Conservation (phyloP, 139 green algal species). For the Chlamydomonas applanata region DNA sequence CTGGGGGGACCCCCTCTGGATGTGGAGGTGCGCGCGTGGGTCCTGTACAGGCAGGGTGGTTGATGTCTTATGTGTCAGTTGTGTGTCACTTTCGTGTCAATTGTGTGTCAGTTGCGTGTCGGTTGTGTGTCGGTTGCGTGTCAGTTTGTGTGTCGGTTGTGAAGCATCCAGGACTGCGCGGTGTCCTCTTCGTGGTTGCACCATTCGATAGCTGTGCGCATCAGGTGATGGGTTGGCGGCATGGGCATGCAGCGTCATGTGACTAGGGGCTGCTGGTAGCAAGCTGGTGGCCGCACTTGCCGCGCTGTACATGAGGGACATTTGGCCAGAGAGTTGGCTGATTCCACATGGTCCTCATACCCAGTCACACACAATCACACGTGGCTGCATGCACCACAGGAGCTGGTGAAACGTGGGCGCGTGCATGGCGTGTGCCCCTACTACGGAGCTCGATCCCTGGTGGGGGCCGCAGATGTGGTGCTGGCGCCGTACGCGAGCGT, state of each 20-base stretch:
- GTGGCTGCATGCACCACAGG: too few relatives aligned
- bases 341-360: background rate
- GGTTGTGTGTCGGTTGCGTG: too few relatives aligned
- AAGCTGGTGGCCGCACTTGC: too few relatives aligned
- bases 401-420: slow-evolving; percentile 65
- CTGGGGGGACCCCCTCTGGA: slow-evolving; percentile 72
- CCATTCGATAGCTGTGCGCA: background rate
- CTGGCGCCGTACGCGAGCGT: slow-evolving; percentile 79
- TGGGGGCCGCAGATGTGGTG: slow-evolving; percentile 81
- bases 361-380: background rate
- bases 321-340: background rate
- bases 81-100: too few relatives aligned
- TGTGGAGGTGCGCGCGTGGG: slow-evolving; percentile 66
- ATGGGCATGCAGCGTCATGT: background rate
- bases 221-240: background rate
- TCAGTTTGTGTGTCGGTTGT: too few relatives aligned
- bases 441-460: slow-evolving; percentile 74
- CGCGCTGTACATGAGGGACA: background rate
- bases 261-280: too few relatives aligned
- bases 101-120: too few relatives aligned
- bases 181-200: too few relatives aligned
- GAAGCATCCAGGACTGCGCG: too few relatives aligned
- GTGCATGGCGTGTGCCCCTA: slow-evolving; percentile 81
- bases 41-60: background rate
- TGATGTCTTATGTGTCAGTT: too few relatives aligned